Evolutionary conservation across 345 rosid genomes (phyloP).

Genomic region (Gossypium bickii): DNA sequence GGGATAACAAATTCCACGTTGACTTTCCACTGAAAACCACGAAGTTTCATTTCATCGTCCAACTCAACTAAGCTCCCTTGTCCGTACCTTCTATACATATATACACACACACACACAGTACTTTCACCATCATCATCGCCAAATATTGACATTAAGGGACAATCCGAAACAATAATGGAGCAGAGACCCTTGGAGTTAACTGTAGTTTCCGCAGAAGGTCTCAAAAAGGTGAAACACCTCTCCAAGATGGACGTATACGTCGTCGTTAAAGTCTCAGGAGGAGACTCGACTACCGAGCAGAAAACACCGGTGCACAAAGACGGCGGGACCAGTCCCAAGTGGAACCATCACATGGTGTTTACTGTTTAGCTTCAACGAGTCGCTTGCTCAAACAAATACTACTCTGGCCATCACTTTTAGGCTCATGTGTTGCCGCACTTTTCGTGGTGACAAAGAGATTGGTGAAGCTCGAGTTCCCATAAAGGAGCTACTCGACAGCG

Average conservation of each 20-base stretch:
- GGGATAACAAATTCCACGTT: background rate
- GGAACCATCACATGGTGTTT: constrained; percentile 52
- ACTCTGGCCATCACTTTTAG: constrained; percentile 27
- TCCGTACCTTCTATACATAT: background rate
- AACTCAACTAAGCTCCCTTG: background rate
- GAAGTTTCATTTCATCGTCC: background rate
- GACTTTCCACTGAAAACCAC: background rate
- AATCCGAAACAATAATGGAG: constrained; percentile 36
- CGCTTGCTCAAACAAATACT: constrained; percentile 36
- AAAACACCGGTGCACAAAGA: constrained; percentile 50
- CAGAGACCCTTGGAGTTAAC: constrained; percentile 43
- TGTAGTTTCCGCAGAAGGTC: constrained; percentile 43
- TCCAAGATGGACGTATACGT: constrained; percentile 62
- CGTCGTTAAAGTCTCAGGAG: constrained; percentile 43
- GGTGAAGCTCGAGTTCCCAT: constrained; percentile 50
- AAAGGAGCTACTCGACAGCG: constrained; percentile 33
- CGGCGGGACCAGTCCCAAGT: constrained; percentile 46
- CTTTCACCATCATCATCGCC: too few relatives aligned
- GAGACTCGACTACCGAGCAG: constrained; percentile 30
- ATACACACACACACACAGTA: too few relatives aligned
- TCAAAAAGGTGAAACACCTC: constrained; percentile 49
- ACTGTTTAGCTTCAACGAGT: constrained; percentile 51
- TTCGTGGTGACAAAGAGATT: constrained; percentile 42
- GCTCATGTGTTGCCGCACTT: constrained; percentile 45
- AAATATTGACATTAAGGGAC: background rate